A percentile compares a stretch with the other conserved stretches of the same genome.
Evolutionary conservation across 768 basidiomycete species (phyloP).

Genomic region (Mycena vulgaris): DNA sequence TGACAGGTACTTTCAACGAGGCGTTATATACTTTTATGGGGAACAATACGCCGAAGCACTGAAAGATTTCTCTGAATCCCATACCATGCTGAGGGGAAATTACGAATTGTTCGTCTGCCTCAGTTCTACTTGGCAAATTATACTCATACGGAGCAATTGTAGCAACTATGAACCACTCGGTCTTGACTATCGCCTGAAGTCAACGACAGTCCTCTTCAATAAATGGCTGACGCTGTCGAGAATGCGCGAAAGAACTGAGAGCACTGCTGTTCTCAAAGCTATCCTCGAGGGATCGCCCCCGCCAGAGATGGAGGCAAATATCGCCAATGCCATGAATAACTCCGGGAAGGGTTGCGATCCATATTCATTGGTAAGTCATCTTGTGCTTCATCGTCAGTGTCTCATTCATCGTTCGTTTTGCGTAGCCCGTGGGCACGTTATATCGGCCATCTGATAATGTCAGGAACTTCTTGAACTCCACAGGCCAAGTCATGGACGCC

Average conservation of each 20-base stretch:
- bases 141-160: neutral
- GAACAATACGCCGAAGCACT: conserved; percentile 29
- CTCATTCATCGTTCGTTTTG: neutral
- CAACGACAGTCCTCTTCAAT: conserved; percentile 35
- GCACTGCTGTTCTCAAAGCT: conserved; percentile 1
- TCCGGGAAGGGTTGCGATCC: neutral
- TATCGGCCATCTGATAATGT: conserved; percentile 35
- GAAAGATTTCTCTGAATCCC: conserved; percentile 36
- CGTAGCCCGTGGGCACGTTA: conserved; percentile 35
- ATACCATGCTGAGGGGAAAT: conserved; percentile 39
- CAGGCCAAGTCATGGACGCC: neutral
- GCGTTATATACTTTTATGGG: conserved; percentile 27
- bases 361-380: conserved; percentile 16
- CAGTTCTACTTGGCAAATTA: neutral
- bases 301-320: conserved; percentile 3
- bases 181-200: conserved; percentile 36
- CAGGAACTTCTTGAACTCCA: conserved; percentile 26
- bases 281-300: conserved; percentile 2
- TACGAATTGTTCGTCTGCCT: conserved; percentile 25
- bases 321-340: neutral
- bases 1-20: conserved; percentile 41
- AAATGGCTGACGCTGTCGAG: conserved; percentile 26
- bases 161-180: conserved; percentile 39
- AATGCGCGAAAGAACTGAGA: conserved; percentile 22
- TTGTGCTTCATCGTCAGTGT: neutral